Conservation (phyloP, 805 yeast species). For the Nakazawaea peltata region DNA sequence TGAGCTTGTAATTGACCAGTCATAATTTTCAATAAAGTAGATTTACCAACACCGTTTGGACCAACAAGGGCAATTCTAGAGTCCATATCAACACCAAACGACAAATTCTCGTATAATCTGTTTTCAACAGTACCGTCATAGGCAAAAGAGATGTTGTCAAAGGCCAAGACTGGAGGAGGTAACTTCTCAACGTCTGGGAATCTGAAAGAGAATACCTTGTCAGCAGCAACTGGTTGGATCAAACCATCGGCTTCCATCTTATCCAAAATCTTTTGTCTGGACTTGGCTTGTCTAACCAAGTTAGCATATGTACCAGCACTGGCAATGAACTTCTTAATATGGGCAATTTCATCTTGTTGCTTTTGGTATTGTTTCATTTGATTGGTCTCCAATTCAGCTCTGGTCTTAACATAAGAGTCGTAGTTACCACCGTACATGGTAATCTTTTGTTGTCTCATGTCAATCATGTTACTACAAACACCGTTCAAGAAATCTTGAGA, state of each 20-base stretch:
- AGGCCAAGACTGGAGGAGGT: constrained; percentile 97
- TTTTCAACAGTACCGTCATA: constrained; percentile 80
- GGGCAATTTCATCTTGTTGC: constrained; percentile 98
- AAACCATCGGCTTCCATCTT: constrained; percentile 99
- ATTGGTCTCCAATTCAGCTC: constrained; percentile 88
- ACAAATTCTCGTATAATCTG: constrained; percentile 82
- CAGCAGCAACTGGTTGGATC: constrained; percentile 86
- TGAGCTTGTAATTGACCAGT: constrained; percentile 90
- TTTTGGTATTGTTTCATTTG: constrained; percentile 96
- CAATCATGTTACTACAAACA: constrained; percentile 96
- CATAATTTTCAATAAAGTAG: constrained; percentile 92
- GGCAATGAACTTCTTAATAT: constrained; percentile 97
- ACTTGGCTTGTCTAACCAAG: constrained; percentile 96
- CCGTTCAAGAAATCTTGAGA: constrained; percentile 99
- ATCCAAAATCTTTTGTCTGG: constrained; percentile 98
- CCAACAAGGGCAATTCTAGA: constrained; percentile 97
- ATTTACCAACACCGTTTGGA: constrained; percentile 98
- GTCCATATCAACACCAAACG: constrained; percentile 99
- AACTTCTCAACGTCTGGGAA: constrained; percentile 94
- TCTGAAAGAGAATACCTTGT: constrained; percentile 87
- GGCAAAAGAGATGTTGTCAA: constrained; percentile 89
- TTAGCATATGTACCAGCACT: constrained; percentile 99
- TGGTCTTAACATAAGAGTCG: constrained; percentile 93
- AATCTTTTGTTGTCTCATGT: constrained; percentile 82
- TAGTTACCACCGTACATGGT: constrained; percentile 93